These are phyloP conservation scores for Allantophomopsis lycopodina DNA, from an alignment of 2,329 filamentous ascomycete genomes.

Conservation along the genomic window DNA sequence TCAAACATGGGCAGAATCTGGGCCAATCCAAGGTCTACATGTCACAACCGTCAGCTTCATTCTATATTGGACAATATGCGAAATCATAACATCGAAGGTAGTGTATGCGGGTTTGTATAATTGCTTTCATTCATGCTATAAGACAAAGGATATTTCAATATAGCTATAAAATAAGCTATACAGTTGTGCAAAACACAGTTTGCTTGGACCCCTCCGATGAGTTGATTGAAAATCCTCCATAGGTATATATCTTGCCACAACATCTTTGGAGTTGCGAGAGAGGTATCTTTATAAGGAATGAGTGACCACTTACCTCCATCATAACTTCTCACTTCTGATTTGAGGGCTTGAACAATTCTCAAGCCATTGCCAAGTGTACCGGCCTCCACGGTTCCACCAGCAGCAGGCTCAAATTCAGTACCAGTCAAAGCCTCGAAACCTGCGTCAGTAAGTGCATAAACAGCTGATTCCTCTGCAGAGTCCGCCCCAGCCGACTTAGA, in stretches of 20 bases:
- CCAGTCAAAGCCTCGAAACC: conserved; percentile 64
- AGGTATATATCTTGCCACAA: no score
- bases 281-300: no score
- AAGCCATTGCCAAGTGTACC: conserved; percentile 69
- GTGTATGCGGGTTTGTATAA: conserved; percentile 11
- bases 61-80: no score
- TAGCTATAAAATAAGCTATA: conserved; percentile 15
- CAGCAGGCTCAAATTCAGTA: conserved; percentile 84
- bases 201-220: no score
- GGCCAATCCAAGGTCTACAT: conserved; percentile 64
- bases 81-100: not conserved
- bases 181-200: no score
- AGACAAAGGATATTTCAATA: conserved; percentile 19
- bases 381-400: conserved; percentile 76
- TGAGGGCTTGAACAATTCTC: conserved; percentile 76
- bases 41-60: conserved; percentile 3
- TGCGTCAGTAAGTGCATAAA: conserved; percentile 61
- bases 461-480: conserved; percentile 63
- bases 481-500: conserved; percentile 49
- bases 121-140: conserved; percentile 25
- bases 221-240: no score
- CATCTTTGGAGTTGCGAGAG: conserved; percentile 5
- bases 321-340: conserved; percentile 78
- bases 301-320: conserved; percentile 54
- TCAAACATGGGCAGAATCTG: conserved; percentile 92